These are phyloP conservation scores for Lentithecium fluviatile DNA, from an alignment of 495 filamentous ascomycete species.

Conservation along the genomic window DNA sequence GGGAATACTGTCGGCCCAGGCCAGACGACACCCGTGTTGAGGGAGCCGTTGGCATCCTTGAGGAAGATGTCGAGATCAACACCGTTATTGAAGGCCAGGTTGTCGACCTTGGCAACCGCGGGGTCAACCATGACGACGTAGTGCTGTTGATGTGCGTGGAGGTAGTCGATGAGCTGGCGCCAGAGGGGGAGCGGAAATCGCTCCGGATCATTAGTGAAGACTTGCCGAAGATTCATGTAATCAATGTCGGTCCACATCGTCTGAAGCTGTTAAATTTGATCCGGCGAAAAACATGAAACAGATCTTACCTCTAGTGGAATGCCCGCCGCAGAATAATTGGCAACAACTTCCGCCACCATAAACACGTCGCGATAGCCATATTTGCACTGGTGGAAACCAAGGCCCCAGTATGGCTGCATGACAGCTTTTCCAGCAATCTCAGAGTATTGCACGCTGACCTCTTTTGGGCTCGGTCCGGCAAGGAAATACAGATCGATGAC, in stretches of 20 bases:
- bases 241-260: constrained; percentile 83
- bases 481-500: constrained; percentile 85
- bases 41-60: constrained; percentile 59
- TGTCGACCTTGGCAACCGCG: constrained; percentile 66
- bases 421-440: constrained; percentile 65
- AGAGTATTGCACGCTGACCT: constrained; percentile 71
- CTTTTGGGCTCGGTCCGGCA: constrained; percentile 65
- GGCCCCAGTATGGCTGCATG: constrained; percentile 82
- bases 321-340: constrained; percentile 69
- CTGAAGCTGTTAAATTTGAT: background rate
- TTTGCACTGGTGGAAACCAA: constrained; percentile 79
- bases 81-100: constrained; percentile 63
- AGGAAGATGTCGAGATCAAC: constrained; percentile 62
- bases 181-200: constrained; percentile 66
- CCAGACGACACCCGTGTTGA: constrained; percentile 80
- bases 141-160: constrained; percentile 71
- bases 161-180: constrained; percentile 64
- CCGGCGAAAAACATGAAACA: too few species aligned
- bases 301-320: constrained; percentile 74
- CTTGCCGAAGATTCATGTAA: constrained; percentile 45
- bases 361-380: constrained; percentile 78
- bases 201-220: constrained; percentile 75
- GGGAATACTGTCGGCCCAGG: constrained; percentile 75
- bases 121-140: constrained; percentile 88
- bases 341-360: constrained; percentile 73